These are phyloP conservation scores for Camellia sinensis DNA, from an alignment of 148 eudicot species.

Conservation along the genomic window DNA sequence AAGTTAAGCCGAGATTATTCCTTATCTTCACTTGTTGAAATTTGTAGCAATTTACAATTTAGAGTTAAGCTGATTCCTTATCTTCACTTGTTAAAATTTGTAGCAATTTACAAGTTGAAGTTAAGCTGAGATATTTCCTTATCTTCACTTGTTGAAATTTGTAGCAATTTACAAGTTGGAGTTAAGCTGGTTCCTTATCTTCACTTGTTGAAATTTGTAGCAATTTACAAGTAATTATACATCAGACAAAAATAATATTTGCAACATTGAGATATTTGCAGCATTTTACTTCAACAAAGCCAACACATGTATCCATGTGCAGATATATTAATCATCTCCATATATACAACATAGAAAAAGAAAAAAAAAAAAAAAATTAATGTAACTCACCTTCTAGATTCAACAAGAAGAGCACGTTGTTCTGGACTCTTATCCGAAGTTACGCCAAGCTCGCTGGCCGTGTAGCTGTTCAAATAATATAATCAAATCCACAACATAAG, in stretches of 20 bases:
- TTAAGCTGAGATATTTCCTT: no score
- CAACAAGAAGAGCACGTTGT: constrained; percentile 23
- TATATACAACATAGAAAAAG: background rate
- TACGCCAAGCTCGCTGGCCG: constrained; percentile 12
- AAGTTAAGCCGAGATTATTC: no score
- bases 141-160: no score
- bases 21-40: no score
- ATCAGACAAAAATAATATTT: background rate
- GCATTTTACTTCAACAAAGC: background rate
- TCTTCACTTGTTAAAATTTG: no score
- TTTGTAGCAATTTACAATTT: no score
- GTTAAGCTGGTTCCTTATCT: no score
- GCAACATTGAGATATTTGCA: background rate
- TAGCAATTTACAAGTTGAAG: no score
- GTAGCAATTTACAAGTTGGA: no score
- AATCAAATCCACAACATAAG: constrained; percentile 2
- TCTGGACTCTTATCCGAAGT: constrained; percentile 19
- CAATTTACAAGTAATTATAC: no score
- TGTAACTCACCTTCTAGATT: constrained; percentile 23
- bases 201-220: no score
- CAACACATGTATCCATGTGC: background rate
- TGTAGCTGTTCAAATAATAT: constrained; percentile 16
- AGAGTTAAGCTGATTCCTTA: no score
- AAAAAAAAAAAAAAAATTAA: background rate
- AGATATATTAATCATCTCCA: background rate